Conservation (phyloP, 1,139 yeast genomes). For the Kodamaea anthophila region DNA sequence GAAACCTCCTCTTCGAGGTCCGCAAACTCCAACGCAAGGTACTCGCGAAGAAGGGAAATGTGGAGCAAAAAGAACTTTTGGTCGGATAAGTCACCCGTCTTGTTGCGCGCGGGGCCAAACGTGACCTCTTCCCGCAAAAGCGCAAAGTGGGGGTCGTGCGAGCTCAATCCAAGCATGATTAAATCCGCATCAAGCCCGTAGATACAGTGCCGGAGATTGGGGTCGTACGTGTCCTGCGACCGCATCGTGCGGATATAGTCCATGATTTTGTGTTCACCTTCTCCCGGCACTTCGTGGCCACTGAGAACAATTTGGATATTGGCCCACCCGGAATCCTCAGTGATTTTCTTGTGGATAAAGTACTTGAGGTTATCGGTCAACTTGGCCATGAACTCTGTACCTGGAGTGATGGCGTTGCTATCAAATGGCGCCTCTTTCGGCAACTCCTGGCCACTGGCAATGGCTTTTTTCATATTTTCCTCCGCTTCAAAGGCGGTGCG, state of each 20-base stretch:
- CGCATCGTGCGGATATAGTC: constrained; percentile 82
- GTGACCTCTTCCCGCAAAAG: constrained; percentile 91
- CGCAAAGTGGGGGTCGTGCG: constrained; percentile 96
- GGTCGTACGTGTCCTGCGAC: constrained; percentile 66
- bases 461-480: constrained; percentile 59
- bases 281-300: constrained; percentile 99
- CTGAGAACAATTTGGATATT: constrained; percentile 76
- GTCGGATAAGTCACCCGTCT: constrained; percentile 52
- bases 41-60: constrained; percentile 82
- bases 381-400: constrained; percentile 95
- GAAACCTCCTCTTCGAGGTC: constrained; percentile 57
- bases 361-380: constrained; percentile 80
- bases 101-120: constrained; percentile 56
- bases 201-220: constrained; percentile 89
- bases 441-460: constrained; percentile 53
- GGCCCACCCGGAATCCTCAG: constrained; percentile 90
- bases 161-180: constrained; percentile 91
- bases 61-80: constrained; percentile 83
- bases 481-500: constrained; percentile 94
- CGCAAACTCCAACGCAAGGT: constrained; percentile 76
- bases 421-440: constrained; percentile 82
- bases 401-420: constrained; percentile 94
- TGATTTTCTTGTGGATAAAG: constrained; percentile 85
- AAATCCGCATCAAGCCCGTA: constrained; percentile 98
- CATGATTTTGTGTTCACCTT: constrained; percentile 99